These are phyloP conservation scores for Pseudogymnoascus pannorum DNA, from an alignment of 2,329 filamentous ascomycete genomes.

Conservation along the genomic window DNA sequence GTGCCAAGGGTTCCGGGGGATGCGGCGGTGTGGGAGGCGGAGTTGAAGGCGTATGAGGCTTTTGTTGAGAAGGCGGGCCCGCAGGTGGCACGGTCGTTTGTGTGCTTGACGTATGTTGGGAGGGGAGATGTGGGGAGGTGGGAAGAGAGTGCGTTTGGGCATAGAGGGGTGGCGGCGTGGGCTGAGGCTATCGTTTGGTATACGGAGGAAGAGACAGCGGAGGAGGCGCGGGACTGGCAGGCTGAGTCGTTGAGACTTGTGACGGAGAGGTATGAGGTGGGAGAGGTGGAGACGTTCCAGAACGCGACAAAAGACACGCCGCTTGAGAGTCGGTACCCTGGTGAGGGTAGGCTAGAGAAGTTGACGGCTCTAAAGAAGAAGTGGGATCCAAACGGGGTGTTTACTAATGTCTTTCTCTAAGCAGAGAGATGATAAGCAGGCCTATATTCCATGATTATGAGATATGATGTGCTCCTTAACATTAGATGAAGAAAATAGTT, in stretches of 20 bases:
- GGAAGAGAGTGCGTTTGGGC: background rate
- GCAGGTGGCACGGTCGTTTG: background rate
- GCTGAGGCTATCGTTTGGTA: constrained; percentile 9
- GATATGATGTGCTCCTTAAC: no score
- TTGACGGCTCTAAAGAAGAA: constrained; percentile 22
- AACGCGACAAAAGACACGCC: constrained; percentile 17
- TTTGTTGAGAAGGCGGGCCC: constrained; percentile 13
- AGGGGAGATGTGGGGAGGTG: constrained; percentile 14
- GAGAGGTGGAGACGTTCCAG: constrained; percentile 15
- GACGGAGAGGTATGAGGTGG: constrained; percentile 13
- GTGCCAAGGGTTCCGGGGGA: background rate
- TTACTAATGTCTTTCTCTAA: constrained; percentile 10
- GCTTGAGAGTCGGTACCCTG: constrained; percentile 17
- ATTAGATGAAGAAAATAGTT: background rate
- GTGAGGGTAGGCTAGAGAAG: constrained; percentile 19
- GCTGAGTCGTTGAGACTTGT: background rate
- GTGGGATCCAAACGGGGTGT: constrained; percentile 25
- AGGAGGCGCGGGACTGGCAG: background rate
- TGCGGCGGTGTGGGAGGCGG: background rate
- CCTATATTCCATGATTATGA: background rate
- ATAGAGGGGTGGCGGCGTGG: background rate
- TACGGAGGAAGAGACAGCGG: background rate
- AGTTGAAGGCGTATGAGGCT: background rate
- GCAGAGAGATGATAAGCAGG: background rate
- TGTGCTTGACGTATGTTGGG: constrained; percentile 13